phyloP scores from a whole-genome alignment of 169 alveolate species.

The Ichthyophthirius multifiliis region DNA sequence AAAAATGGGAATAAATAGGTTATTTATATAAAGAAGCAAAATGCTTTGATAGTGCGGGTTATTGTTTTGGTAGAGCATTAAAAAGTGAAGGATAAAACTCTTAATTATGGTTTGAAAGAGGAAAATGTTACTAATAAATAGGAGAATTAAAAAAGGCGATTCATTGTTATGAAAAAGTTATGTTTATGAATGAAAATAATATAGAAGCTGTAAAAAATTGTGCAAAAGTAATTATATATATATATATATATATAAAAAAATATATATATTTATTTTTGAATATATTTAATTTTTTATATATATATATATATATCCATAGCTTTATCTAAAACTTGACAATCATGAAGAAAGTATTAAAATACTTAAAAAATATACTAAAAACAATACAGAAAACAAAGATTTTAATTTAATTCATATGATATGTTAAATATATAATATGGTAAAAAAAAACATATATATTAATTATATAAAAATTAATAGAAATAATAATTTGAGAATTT shows the following conservation, averaged over 20 bases:
- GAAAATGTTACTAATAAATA: slow-evolving; percentile 7
- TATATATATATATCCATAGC: not conserved
- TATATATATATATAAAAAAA: not conserved
- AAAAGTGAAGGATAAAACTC: slow-evolving; percentile 1
- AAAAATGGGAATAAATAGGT: slow-evolving; percentile 11
- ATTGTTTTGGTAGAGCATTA: slow-evolving; percentile 16
- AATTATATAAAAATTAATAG: not conserved
- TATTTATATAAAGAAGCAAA: slow-evolving; percentile 20
- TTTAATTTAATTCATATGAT: slow-evolving; percentile 5
- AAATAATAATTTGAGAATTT: not conserved
- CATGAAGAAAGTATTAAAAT: not conserved
- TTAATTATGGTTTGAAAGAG: slow-evolving; percentile 10
- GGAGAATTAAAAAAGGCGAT: slow-evolving; percentile 18
- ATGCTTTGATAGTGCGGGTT: slow-evolving; percentile 11
- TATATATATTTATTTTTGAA: not conserved
- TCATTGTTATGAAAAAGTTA: slow-evolving; percentile 8
- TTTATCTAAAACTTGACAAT: not conserved
- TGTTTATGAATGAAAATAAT: not conserved
- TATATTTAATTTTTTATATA: not conserved
- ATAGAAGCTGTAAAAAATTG: not conserved
- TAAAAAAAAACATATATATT: not conserved
- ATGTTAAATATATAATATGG: not conserved
- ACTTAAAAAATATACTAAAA: not conserved
- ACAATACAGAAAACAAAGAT: not conserved
- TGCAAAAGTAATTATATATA: slow-evolving; percentile 2